A percentile compares a stretch with the other conserved stretches of the same genome.
Evolutionary conservation across 768 basidiomycete genomes (phyloP).

Genomic region (Pulveroboletus frians): DNA sequence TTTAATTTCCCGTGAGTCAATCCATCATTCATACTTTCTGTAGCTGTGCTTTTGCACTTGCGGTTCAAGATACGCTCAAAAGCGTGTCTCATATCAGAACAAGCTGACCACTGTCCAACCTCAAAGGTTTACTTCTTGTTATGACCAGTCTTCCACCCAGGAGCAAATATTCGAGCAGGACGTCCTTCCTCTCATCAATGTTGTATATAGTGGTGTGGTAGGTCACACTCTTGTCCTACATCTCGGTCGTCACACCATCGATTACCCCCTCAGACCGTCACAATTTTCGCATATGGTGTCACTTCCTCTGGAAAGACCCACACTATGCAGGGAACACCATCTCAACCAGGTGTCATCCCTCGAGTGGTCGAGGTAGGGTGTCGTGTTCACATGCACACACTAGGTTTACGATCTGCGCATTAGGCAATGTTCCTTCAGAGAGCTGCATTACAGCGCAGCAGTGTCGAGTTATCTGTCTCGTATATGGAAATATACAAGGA

Average conservation of each 20-base stretch:
- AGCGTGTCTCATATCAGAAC: background rate
- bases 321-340: conserved; percentile 80
- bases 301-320: conserved; percentile 90
- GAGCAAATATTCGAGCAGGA: conserved; percentile 74
- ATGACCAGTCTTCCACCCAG: conserved; percentile 65
- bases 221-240: conserved; percentile 21
- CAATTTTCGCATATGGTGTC: conserved; percentile 87
- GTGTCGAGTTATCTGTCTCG: conserved; percentile 51
- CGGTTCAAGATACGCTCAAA: conserved; percentile 1
- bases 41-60: background rate
- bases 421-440: conserved; percentile 58
- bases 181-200: conserved; percentile 71
- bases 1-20: conserved; percentile 69
- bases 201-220: conserved; percentile 73
- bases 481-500: conserved; percentile 94
- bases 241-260: background rate
- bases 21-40: background rate
- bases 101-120: conserved; percentile 1
- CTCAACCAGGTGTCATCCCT: conserved; percentile 82
- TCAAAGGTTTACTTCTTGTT: conserved; percentile 67
- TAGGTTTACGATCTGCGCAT: background rate
- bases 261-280: conserved; percentile 54
- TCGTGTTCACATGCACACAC: background rate
- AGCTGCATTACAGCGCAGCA: conserved; percentile 33
- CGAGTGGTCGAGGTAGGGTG: conserved; percentile 62